Base-by-base conservation (phyloP, 2,329 filamentous ascomycete species). In the Trichoderma polysporum region DNA sequence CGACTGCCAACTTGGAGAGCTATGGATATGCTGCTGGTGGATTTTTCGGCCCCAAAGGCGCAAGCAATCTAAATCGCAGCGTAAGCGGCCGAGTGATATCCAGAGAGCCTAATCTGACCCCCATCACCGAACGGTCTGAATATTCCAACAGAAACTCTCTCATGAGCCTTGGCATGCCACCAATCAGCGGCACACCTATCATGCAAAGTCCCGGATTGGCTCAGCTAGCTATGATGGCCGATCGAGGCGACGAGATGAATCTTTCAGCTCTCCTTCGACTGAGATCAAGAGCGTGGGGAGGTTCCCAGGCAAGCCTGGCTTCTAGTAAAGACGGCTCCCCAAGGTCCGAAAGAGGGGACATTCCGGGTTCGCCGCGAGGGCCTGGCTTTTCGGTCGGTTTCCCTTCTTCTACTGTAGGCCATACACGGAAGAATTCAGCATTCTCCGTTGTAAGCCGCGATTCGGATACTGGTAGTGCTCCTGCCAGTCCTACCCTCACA, bases 111-210 rank as follows among this genome's bases (percentile, higher is more conserved):
- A 97, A 95, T 73, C 81, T 99, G 56, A 98, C 95, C 1, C 95
- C 95, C 6, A 98, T 99, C 73, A 98, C 94, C 0, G 95, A 98
- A 77, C 88, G 94, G 13, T 97, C 92, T 68, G 95, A 99, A 78
- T 97, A 97, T 82, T 97, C 93, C 49, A 97, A 96, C 68, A 88
- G 95, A 52, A 98, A 97, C 76, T 96, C 92, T 0, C 87, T 97
- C 67, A 91, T 96, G 81, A 92, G 90, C 67, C 81, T 94, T 69
- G 80, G 78, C 31, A 78, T 81, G 68, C 76, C 78, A 12, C 72
- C 75, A 3, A 73, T 78, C 33, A 74, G 74, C 66, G 76, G 74
- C 10, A 86, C 81, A 47, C 78, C 79, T 0, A 68, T 69, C 2
- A 73, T 92, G 2, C 83, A 88, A 35, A 92, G 90, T 70, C 91